Conservation (phyloP, 208 protist species). For the Trichomonas vaginalis region DNA sequence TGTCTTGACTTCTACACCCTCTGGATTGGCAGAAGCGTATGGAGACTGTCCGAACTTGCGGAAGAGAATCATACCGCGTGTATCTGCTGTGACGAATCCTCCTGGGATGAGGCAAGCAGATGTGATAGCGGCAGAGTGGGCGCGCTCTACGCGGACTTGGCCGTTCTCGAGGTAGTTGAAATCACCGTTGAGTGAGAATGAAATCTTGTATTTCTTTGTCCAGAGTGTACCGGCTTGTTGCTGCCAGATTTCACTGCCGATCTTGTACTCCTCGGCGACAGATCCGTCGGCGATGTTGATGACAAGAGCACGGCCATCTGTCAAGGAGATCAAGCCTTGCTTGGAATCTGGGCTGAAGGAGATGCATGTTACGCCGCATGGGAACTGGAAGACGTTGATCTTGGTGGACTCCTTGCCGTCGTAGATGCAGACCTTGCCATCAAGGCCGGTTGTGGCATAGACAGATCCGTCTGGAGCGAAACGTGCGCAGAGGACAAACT, state of each 20-base stretch:
- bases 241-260: background rate
- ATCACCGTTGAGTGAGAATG: background rate
- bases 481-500: background rate
- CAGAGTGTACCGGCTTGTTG: background rate
- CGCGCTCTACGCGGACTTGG: background rate
- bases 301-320: background rate
- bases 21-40: background rate
- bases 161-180: constrained; percentile 6
- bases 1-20: background rate
- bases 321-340: background rate
- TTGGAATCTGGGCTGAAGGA: background rate
- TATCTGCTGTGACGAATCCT: background rate
- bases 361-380: background rate
- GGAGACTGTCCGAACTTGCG: background rate
- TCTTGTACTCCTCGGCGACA: background rate
- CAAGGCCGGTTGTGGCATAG: background rate
- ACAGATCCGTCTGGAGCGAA: constrained; percentile 10
- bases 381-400: background rate
- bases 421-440: background rate
- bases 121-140: background rate
- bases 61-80: background rate
- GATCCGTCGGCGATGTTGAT: background rate
- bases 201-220: background rate
- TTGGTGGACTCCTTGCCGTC: background rate
- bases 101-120: background rate